Conservation (phyloP, 306 rosid species). For the Rubus idaeus region DNA sequence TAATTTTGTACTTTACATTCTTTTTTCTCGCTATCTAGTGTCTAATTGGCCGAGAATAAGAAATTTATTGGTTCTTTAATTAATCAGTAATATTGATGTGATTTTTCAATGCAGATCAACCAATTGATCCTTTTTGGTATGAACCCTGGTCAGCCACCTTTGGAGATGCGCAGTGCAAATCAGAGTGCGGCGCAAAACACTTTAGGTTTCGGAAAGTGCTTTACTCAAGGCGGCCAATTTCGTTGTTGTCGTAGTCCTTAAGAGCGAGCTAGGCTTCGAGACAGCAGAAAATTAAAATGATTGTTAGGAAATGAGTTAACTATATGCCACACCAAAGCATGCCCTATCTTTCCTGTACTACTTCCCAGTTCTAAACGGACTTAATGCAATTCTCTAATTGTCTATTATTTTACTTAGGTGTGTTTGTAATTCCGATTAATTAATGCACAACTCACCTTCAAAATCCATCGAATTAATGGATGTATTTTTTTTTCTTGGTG, state of each 20-base stretch:
- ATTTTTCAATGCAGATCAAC: background rate
- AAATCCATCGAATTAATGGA: too few species aligned
- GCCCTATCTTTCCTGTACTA: background rate
- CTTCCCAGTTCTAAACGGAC: background rate
- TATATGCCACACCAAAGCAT: background rate
- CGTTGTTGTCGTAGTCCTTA: slow-evolving; percentile 7
- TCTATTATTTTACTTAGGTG: background rate
- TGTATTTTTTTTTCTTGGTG: background rate
- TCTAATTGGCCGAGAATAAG: too few species aligned
- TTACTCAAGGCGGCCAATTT: background rate
- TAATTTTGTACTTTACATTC: background rate
- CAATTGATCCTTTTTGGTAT: slow-evolving; percentile 1
- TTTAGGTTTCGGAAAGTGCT: background rate
- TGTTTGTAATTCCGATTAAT: background rate
- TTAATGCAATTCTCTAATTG: background rate
- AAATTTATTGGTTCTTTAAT: too few species aligned
- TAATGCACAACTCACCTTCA: too few species aligned
- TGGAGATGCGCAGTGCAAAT: background rate
- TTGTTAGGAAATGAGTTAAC: background rate
- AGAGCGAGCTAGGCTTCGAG: background rate
- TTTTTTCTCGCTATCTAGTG: background rate
- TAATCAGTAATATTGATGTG: background rate
- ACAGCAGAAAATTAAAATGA: background rate
- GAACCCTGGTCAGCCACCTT: background rate
- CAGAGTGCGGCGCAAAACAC: background rate